Conservation (phyloP, 345 rosid genomes). For the Gossypium sturtianum region DNA sequence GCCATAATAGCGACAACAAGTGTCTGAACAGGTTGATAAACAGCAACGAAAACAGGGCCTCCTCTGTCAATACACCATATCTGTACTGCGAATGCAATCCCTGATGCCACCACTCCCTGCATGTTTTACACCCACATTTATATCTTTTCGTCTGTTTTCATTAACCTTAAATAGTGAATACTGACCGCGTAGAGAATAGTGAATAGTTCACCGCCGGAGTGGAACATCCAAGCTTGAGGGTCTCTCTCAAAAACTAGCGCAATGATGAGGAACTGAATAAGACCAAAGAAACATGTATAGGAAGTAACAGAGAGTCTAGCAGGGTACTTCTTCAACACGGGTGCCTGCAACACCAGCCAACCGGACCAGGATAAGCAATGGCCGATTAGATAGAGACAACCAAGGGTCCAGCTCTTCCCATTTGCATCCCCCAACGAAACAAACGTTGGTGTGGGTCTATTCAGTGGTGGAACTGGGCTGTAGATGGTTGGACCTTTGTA, state of each 20-base stretch:
- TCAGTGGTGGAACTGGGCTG: constrained; percentile 49
- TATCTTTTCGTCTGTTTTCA: no score
- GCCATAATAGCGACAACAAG: constrained; percentile 97
- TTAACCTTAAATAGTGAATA: neutral
- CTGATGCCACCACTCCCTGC: constrained; percentile 98
- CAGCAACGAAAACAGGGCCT: constrained; percentile 98
- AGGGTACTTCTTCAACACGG: constrained; percentile 84
- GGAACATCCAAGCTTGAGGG: constrained; percentile 67
- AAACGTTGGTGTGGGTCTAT: constrained; percentile 28
- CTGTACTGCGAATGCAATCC: constrained; percentile 95
- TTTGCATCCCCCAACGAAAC: constrained; percentile 56
- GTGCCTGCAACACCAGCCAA: constrained; percentile 95
- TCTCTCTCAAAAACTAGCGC: constrained; percentile 74
- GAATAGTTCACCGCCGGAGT: constrained; percentile 79
- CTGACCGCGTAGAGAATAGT: constrained; percentile 89
- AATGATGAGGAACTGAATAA: constrained; percentile 83
- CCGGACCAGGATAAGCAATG: constrained; percentile 97
- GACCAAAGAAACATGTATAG: constrained; percentile 91
- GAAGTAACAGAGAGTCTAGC: constrained; percentile 96
- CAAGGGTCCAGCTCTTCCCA: constrained; percentile 86
- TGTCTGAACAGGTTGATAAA: constrained; percentile 97
- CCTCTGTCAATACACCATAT: constrained; percentile 99
- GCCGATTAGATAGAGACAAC: constrained; percentile 85
- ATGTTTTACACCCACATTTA: neutral
- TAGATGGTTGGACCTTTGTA: constrained; percentile 86